These are phyloP conservation scores for Vitis amurensis DNA, from an alignment of 164 flowering plant genomes.

Conservation along the genomic window DNA sequence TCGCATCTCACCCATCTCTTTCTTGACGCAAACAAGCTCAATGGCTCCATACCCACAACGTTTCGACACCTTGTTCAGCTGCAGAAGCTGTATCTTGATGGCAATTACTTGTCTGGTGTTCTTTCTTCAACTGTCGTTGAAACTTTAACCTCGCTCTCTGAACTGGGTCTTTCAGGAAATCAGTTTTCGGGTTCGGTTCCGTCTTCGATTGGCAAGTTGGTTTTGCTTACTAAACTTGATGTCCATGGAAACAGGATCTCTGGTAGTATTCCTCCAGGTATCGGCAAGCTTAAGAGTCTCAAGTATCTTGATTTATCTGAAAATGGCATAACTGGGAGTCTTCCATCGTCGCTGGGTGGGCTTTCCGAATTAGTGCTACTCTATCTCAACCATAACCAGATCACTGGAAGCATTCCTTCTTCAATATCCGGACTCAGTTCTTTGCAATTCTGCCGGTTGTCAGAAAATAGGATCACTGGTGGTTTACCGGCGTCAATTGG, in stretches of 20 bases:
- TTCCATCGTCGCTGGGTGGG: constrained; percentile 50
- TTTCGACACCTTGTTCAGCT: constrained; percentile 36
- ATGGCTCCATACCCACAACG: constrained; percentile 49
- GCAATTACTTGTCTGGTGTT: constrained; percentile 45
- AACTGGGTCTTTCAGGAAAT: constrained; percentile 54
- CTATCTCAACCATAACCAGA: constrained; percentile 47
- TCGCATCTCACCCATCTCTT: constrained; percentile 35
- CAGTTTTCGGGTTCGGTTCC: constrained; percentile 49
- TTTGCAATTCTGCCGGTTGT: constrained; percentile 36
- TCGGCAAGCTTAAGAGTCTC: constrained; percentile 49
- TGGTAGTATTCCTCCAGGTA: constrained; percentile 43
- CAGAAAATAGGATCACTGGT: constrained; percentile 58
- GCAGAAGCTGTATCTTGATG: constrained; percentile 38
- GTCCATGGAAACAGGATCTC: constrained; percentile 42
- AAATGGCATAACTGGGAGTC: constrained; percentile 47
- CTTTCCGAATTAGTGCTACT: constrained; percentile 29
- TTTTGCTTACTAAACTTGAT: constrained; percentile 32
- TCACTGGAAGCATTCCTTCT: constrained; percentile 54
- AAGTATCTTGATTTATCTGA: constrained; percentile 46
- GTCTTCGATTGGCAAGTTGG: constrained; percentile 34
- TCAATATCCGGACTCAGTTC: constrained; percentile 37
- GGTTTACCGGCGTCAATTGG: constrained; percentile 52
- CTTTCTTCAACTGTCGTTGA: constrained; percentile 30
- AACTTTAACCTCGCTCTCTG: constrained; percentile 28
- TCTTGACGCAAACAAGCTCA: constrained; percentile 49